A percentile compares a stretch with the other conserved stretches of the same genome.
phyloP scores from a whole-genome alignment of 352 stramenopile species.

The Pythium phragmitis region DNA sequence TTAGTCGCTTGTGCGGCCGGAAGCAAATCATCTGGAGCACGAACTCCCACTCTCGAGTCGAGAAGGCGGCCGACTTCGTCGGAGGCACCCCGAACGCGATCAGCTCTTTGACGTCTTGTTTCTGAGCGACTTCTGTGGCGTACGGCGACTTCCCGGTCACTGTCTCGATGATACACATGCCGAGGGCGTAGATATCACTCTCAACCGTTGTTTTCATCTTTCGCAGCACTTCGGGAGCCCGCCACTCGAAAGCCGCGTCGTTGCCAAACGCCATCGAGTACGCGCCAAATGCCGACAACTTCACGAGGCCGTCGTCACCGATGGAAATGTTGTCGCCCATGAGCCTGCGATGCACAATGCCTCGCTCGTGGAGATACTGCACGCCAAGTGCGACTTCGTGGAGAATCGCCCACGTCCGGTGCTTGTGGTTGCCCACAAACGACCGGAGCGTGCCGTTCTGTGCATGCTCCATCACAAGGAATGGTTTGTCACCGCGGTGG shows the following conservation, averaged over 20 bases:
- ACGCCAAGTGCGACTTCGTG: constrained; percentile 50
- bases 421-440: constrained; percentile 14
- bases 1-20: background rate
- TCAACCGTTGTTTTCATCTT: background rate
- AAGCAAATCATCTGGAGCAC: constrained; percentile 6
- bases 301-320: constrained; percentile 29
- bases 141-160: constrained; percentile 19
- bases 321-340: constrained; percentile 9
- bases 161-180: constrained; percentile 33
- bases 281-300: constrained; percentile 18
- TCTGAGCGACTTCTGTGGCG: background rate
- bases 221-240: constrained; percentile 22
- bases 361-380: constrained; percentile 62
- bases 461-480: constrained; percentile 13
- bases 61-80: background rate
- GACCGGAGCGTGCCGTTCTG: constrained; percentile 9
- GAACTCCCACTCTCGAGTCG: constrained; percentile 6
- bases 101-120: constrained; percentile 1
- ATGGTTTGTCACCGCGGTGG: constrained; percentile 8
- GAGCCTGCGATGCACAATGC: constrained; percentile 28
- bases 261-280: background rate
- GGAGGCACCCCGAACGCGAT: background rate
- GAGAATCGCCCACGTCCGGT: constrained; percentile 30
- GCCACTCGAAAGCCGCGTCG: background rate
- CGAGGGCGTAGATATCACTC: constrained; percentile 30